These are phyloP conservation scores for Parietichytrium sp. DNA, from an alignment of 108 stramenopile genomes.

Conservation along the genomic window DNA sequence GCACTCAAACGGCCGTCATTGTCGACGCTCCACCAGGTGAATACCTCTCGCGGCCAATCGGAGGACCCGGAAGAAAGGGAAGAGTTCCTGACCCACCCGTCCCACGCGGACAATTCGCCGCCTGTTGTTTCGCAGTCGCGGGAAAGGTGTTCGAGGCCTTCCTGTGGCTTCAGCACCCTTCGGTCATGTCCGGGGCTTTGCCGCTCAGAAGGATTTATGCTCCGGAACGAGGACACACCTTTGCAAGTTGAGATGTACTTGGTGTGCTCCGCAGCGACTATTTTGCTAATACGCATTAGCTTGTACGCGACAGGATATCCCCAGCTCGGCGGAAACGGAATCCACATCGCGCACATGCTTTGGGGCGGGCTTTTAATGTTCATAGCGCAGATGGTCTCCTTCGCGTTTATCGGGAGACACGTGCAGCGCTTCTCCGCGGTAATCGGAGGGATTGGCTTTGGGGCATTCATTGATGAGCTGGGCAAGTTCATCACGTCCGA, in stretches of 20 bases:
- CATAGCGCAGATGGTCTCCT: neutral
- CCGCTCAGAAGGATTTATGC: conserved; percentile 18
- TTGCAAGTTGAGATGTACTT: conserved; percentile 33
- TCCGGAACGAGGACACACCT: neutral
- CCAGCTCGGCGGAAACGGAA: conserved; percentile 22
- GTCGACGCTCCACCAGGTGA: too few species aligned
- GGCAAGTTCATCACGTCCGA: conserved; percentile 38
- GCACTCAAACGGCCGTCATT: too few species aligned
- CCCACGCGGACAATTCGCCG: too few species aligned
- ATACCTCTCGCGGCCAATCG: too few species aligned
- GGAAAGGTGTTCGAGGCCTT: too few species aligned
- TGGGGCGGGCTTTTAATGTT: conserved; percentile 37
- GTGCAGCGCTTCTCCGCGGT: conserved; percentile 4
- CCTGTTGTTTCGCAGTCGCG: too few species aligned
- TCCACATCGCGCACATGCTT: conserved; percentile 34
- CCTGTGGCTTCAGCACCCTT: too few species aligned
- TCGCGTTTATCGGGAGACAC: conserved; percentile 9
- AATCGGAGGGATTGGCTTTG: conserved; percentile 19
- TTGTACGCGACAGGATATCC: conserved; percentile 28
- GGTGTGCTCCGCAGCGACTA: conserved; percentile 25
- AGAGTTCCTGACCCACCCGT: too few species aligned
- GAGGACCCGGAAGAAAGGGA: too few species aligned
- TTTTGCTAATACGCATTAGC: conserved; percentile 12
- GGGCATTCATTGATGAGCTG: conserved; percentile 23
- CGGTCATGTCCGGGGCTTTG: neutral